Evolutionary conservation across 2,329 filamentous ascomycete genomes (phyloP), one percentile per base, ranked within the genome.

Genomic region (Pochonia chlamydosporia): DNA sequence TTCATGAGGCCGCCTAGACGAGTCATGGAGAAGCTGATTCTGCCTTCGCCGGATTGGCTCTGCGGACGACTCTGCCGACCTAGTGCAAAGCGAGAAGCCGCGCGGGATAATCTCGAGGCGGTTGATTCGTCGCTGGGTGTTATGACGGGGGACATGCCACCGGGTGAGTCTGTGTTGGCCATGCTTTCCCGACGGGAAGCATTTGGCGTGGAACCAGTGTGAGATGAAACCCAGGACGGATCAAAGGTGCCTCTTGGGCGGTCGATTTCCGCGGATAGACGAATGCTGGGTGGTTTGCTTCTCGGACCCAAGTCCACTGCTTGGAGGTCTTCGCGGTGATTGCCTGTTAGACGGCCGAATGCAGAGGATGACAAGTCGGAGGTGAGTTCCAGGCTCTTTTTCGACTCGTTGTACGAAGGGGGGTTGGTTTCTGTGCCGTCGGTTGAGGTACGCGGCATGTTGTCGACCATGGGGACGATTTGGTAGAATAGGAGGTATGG

Each of bases 401-500:
- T 71, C 8, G 73, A 73, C 45, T 79, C 75, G 41, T 74, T 69
- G 54, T 85, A 85, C 1, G 81, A 79, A 1, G 81, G 81, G 3
- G 81, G 81, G 28, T 74, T 73, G 2, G 65, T 64, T 26, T 73
- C 69, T 1, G 68, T 72, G 39, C 67, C 67, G 6, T 75, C 72
- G 0, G 71, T 69, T 5, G 75, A 75, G 11, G 70, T 67, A 1
- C 69, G 61, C 1, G 73, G 70, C 7, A 85, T 78, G 47, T n/a
- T n/a, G n/a, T 91, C 87, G 25, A 89, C 81, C 59, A 95, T 89
- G 0, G 92, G 91, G 25, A 95, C 79, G 35, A 97, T 88, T 64
- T 96, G 92, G 60, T 96, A 99, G 65, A 97, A 97, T 0, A 99
- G 73, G 6, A 97, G 77, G 63, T 97, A 97, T 0, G 93, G 92